These are phyloP conservation scores for Talaromyces sp. DNA, from an alignment of 2,329 filamentous ascomycete genomes.

Conservation along the genomic window DNA sequence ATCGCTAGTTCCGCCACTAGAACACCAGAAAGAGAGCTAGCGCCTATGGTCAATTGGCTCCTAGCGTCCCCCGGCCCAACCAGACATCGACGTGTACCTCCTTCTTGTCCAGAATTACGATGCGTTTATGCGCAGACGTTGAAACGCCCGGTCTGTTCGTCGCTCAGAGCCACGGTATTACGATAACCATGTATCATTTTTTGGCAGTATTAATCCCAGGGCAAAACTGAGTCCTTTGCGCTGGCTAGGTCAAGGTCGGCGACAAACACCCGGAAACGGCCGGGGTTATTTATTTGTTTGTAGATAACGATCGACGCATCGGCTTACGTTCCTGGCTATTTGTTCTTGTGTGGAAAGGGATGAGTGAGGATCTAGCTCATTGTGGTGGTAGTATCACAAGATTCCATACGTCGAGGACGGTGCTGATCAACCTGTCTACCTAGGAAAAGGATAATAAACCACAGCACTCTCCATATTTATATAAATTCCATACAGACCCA, in stretches of 20 bases:
- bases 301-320: not conserved
- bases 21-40: not conserved
- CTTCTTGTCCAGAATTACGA: not conserved
- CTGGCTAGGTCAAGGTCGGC: not conserved
- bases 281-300: not conserved
- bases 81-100: not conserved
- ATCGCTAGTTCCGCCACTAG: not conserved
- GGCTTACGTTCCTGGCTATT: not conserved
- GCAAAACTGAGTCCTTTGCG: not conserved
- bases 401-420: too few relatives aligned
- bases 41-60: not conserved
- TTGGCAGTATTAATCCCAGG: not conserved
- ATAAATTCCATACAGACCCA: too few relatives aligned
- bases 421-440: too few relatives aligned
- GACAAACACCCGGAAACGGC: not conserved
- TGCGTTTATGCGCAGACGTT: not conserved
- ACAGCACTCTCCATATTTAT: too few relatives aligned
- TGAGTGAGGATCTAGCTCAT: too few relatives aligned
- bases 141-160: not conserved
- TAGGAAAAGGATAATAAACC: too few relatives aligned
- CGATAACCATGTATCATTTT: not conserved
- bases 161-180: not conserved
- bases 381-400: too few relatives aligned
- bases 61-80: not conserved
- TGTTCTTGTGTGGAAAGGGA: not conserved